phyloP scores from a whole-genome alignment of 805 yeast genomes.

The Nakazawaea pomicola region DNA sequence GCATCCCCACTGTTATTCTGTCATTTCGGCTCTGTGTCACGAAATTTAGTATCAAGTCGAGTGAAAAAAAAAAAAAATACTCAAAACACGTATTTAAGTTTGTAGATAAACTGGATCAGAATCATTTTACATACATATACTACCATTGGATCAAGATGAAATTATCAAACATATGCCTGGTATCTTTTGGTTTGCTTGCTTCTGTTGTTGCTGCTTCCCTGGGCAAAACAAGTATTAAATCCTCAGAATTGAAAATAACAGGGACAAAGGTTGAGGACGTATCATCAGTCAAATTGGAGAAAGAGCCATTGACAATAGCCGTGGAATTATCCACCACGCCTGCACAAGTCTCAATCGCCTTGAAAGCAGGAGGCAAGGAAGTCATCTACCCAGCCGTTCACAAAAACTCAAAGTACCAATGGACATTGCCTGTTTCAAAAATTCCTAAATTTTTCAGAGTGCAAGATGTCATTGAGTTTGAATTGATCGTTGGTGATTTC shows the following conservation, averaged over 20 bases:
- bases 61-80: not conserved
- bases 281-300: slow-evolving; percentile 1
- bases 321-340: slow-evolving; percentile 16
- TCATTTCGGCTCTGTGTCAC: not conserved
- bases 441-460: slow-evolving; percentile 21
- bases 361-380: slow-evolving; percentile 12
- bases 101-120: too few species aligned
- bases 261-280: slow-evolving; percentile 1
- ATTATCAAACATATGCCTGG: not conserved
- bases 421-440: slow-evolving; percentile 17
- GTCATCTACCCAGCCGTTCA: slow-evolving; percentile 19
- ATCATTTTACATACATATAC: too few species aligned
- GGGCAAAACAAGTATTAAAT: not conserved
- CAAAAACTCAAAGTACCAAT: slow-evolving; percentile 14
- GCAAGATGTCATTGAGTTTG: slow-evolving; percentile 18
- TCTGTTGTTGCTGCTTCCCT: not conserved
- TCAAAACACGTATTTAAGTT: not conserved
- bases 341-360: slow-evolving; percentile 21
- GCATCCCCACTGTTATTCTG: too few species aligned
- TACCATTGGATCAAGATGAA: too few species aligned
- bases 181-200: not conserved
- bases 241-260: slow-evolving; percentile 1
- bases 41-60: not conserved
- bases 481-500: slow-evolving; percentile 24
- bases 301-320: slow-evolving; percentile 10